Evolutionary conservation across 768 basidiomycete genomes (phyloP).

Genomic region (Boletales sp.): DNA sequence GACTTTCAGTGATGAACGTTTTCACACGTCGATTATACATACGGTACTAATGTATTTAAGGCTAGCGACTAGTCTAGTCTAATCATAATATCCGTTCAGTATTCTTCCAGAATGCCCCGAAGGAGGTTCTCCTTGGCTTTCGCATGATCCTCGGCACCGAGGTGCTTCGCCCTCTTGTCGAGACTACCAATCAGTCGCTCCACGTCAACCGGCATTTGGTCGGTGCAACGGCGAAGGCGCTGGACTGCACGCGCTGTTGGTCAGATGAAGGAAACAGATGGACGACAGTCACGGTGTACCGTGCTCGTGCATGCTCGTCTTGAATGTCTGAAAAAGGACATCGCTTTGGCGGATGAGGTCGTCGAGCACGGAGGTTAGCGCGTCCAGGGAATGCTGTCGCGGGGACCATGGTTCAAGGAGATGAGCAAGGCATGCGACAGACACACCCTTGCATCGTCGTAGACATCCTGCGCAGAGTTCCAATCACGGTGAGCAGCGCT

Average conservation of each 20-base stretch:
- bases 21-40: conserved; percentile 23
- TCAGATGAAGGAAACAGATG: conserved; percentile 4
- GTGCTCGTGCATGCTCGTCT: conserved; percentile 41
- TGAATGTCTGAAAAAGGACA: conserved; percentile 47
- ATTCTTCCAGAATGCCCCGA: conserved; percentile 32
- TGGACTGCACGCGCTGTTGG: conserved; percentile 34
- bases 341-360: conserved; percentile 48
- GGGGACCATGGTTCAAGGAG: conserved; percentile 12
- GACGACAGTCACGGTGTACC: conserved; percentile 35
- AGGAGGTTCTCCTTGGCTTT: conserved; percentile 34
- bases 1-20: not conserved
- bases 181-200: conserved; percentile 50
- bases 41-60: not conserved
- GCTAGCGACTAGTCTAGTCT: not conserved
- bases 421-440: conserved; percentile 1
- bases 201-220: conserved; percentile 46
- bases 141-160: conserved; percentile 30
- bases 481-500: conserved; percentile 40
- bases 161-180: conserved; percentile 51
- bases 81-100: conserved; percentile 9
- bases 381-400: conserved; percentile 40
- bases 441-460: conserved; percentile 44
- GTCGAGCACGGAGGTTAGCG: conserved; percentile 43
- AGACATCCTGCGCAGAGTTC: conserved; percentile 38
- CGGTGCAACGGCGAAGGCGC: conserved; percentile 38